Evolutionary conservation across 495 filamentous ascomycete genomes (phyloP).

Genomic region (Sphaerosporella brunnea): DNA sequence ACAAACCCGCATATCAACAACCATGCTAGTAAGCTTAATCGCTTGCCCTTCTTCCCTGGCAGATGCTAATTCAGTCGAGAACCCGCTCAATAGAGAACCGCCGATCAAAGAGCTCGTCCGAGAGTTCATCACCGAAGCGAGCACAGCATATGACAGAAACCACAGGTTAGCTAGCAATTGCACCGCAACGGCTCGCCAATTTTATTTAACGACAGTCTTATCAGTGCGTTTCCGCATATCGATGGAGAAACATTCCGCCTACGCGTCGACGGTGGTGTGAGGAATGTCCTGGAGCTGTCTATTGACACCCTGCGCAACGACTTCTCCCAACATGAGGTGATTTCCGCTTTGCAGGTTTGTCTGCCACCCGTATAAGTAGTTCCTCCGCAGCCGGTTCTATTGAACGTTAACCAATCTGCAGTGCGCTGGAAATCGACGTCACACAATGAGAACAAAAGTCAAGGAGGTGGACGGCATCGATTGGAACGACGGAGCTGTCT

Average conservation of each 20-base stretch:
- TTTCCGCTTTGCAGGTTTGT: conserved; percentile 33
- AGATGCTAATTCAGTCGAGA: too few species aligned
- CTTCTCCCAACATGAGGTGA: conserved; percentile 37
- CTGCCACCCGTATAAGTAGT: not conserved
- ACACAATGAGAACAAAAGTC: conserved; percentile 44
- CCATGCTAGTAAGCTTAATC: too few species aligned
- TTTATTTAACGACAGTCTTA: too few species aligned
- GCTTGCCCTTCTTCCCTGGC: too few species aligned
- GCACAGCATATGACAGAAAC: conserved; percentile 24
- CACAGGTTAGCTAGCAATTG: conserved; percentile 17
- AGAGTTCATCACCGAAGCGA: conserved; percentile 20
- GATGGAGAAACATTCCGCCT: conserved; percentile 16
- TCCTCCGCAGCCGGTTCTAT: too few species aligned
- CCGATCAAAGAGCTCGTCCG: conserved; percentile 20
- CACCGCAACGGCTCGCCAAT: too few species aligned
- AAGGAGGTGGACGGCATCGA: conserved; percentile 46
- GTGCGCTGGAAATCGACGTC: conserved; percentile 47
- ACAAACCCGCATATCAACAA: too few species aligned
- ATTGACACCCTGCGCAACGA: conserved; percentile 29
- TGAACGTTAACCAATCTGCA: too few species aligned
- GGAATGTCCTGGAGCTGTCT: conserved; percentile 13
- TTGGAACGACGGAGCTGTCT: conserved; percentile 45
- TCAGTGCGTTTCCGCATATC: conserved; percentile 24
- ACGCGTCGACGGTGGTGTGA: conserved; percentile 19
- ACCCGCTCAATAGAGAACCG: conserved; percentile 25